Conservation (phyloP, 768 basidiomycete species). For the Kwoniella dendrophila region DNA sequence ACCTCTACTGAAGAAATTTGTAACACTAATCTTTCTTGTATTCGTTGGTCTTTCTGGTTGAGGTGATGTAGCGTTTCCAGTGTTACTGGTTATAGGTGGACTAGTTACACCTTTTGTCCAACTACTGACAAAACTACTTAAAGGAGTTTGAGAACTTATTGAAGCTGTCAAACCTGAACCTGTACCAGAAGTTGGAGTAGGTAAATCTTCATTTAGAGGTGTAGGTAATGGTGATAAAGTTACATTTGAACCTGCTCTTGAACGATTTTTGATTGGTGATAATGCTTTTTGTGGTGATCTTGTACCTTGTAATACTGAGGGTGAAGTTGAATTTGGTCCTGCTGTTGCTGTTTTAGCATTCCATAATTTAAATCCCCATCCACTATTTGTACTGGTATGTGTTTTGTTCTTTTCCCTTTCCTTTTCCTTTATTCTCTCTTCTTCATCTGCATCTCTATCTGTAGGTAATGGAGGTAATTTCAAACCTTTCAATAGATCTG, state of each 20-base stretch:
- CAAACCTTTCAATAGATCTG: conserved; percentile 38
- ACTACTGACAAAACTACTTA: conserved; percentile 43
- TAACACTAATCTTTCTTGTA: conserved; percentile 27
- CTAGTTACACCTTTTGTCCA: conserved; percentile 48
- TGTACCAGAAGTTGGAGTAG: conserved; percentile 10
- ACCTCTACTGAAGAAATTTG: conserved; percentile 39
- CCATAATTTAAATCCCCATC: conserved; percentile 42
- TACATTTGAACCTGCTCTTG: conserved; percentile 27
- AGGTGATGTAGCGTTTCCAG: neutral
- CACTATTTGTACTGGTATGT: conserved; percentile 23
- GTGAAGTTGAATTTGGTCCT: neutral
- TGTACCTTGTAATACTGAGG: conserved; percentile 9
- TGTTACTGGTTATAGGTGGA: neutral
- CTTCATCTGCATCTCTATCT: conserved; percentile 49
- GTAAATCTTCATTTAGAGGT: conserved; percentile 11
- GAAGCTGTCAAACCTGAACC: conserved; percentile 12
- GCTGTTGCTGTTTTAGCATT: conserved; percentile 4
- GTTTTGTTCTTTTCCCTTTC: conserved; percentile 22
- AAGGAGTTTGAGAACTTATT: conserved; percentile 27
- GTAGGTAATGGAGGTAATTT: conserved; percentile 57
- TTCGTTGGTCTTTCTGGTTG: conserved; percentile 9
- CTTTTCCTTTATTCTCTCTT: conserved; percentile 12
- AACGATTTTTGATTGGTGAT: conserved; percentile 30
- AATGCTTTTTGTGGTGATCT: conserved; percentile 28
- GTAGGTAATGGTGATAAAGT: conserved; percentile 27